A percentile compares a stretch with the other conserved stretches of the same genome.
Evolutionary conservation across 2,329 filamentous ascomycete species (phyloP).

Genomic region (Fusarium setosum): DNA sequence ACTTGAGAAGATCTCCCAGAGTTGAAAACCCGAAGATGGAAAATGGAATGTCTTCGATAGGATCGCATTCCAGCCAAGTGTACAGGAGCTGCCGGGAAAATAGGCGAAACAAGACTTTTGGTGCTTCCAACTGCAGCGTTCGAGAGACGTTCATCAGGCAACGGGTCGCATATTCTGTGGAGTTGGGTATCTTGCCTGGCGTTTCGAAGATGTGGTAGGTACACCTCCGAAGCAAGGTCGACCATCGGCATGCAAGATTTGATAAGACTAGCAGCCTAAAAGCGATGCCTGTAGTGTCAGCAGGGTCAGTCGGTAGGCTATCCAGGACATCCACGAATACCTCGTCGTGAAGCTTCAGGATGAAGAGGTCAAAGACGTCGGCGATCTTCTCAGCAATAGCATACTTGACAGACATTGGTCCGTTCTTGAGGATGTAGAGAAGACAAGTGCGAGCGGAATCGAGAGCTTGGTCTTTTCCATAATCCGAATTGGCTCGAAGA

Average conservation of each 20-base stretch:
- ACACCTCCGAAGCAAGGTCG: slow-evolving; percentile 85
- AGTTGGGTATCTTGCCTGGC: slow-evolving; percentile 76
- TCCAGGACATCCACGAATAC: slow-evolving; percentile 87
- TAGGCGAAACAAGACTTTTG: slow-evolving; percentile 80
- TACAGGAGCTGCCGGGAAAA: slow-evolving; percentile 92
- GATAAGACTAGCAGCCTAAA: slow-evolving; percentile 82
- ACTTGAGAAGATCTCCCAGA: slow-evolving; percentile 74
- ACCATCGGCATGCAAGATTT: slow-evolving; percentile 83
- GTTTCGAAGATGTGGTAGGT: slow-evolving; percentile 97
- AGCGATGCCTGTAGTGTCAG: slow-evolving; percentile 84
- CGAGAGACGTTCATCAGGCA: slow-evolving; percentile 76
- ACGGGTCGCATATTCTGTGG: slow-evolving; percentile 75
- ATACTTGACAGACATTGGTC: slow-evolving; percentile 79
- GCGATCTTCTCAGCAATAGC: slow-evolving; percentile 77
- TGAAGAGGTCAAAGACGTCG: slow-evolving; percentile 81
- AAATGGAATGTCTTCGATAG: slow-evolving; percentile 80
- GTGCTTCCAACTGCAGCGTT: slow-evolving; percentile 71
- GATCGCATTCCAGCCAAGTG: slow-evolving; percentile 82
- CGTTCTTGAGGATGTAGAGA: slow-evolving; percentile 75
- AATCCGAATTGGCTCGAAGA: slow-evolving; percentile 74
- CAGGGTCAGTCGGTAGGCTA: slow-evolving; percentile 78
- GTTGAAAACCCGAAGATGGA: slow-evolving; percentile 83
- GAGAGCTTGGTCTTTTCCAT: slow-evolving; percentile 68
- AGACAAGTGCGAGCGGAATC: slow-evolving; percentile 76
- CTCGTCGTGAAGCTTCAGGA: slow-evolving; percentile 84